Percentiles rank a stretch among this genome's conserved stretches.
Evolutionary conservation across 306 rosid genomes (phyloP).

Genomic region (Cyclanthera cordifolia): DNA sequence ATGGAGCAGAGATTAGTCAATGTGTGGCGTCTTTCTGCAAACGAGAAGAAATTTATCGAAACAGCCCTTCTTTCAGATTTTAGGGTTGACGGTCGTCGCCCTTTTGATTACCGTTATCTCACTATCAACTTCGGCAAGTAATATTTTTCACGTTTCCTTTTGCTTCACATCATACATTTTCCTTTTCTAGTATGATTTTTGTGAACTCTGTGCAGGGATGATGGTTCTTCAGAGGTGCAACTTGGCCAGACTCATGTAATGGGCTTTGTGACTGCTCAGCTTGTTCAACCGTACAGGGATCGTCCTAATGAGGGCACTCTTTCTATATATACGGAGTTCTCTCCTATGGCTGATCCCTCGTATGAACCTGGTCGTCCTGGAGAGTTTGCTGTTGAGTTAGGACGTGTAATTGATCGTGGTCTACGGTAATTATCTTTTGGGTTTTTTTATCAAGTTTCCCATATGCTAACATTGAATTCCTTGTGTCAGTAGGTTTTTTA

Average conservation of each 20-base stretch:
- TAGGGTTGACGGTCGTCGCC: constrained; percentile 74
- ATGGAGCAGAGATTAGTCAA: constrained; percentile 76
- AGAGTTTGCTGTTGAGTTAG: constrained; percentile 65
- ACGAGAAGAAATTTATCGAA: constrained; percentile 56
- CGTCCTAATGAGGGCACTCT: constrained; percentile 82
- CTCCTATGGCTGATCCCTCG: constrained; percentile 95
- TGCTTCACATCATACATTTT: neutral
- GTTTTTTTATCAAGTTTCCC: neutral
- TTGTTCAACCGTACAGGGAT: constrained; percentile 67
- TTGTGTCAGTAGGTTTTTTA: neutral
- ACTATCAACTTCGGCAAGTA: constrained; percentile 54
- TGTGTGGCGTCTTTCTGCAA: constrained; percentile 38
- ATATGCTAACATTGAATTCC: neutral
- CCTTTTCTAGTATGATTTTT: neutral
- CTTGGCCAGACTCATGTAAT: constrained; percentile 71
- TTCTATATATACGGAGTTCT: constrained; percentile 74
- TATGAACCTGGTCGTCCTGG: constrained; percentile 78
- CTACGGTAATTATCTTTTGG: constrained; percentile 25
- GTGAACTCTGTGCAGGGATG: constrained; percentile 22
- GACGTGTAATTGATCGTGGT: constrained; percentile 74
- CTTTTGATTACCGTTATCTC: constrained; percentile 63
- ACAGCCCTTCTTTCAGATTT: constrained; percentile 47
- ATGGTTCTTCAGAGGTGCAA: constrained; percentile 69
- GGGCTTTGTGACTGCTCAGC: constrained; percentile 54
- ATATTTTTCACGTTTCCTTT: neutral